phyloP scores from a whole-genome alignment of 441 rosid species.

The Syzygium malaccense region DNA sequence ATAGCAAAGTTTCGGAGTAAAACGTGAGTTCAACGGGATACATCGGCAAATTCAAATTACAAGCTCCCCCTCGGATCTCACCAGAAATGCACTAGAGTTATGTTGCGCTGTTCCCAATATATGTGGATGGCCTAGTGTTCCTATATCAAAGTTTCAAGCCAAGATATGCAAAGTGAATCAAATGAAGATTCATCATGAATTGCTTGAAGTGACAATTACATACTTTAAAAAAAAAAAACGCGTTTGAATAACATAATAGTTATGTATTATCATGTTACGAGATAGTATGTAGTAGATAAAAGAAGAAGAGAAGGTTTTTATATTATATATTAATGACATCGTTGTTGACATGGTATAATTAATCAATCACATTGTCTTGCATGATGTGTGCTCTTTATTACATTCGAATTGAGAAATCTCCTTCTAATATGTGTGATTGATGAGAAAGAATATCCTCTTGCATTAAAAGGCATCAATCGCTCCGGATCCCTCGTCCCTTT shows the following conservation, averaged over 20 bases:
- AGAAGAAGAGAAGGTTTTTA: rapidly evolving
- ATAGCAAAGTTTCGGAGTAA: background rate
- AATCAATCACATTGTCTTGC: background rate
- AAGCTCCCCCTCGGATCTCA: background rate
- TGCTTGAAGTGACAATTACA: background rate
- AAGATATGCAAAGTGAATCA: background rate
- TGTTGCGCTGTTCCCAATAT: background rate
- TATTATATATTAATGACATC: no score
- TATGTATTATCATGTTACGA: background rate
- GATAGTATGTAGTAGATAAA: background rate
- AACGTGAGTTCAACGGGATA: no score
- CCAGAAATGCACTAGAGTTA: background rate
- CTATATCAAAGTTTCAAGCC: background rate
- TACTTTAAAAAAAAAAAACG: no score
- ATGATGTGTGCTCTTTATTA: background rate
- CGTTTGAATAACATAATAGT: background rate
- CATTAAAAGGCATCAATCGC: background rate
- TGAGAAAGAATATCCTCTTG: background rate
- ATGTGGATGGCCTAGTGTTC: background rate
- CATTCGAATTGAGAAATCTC: background rate
- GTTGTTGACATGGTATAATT: no score
- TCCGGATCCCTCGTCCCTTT: background rate
- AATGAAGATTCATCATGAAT: background rate
- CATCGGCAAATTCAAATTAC: background rate
- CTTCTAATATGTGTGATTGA: background rate